Evolutionary conservation across 139 green algal species (phyloP).

Genomic region (Coccomyxa sp.): DNA sequence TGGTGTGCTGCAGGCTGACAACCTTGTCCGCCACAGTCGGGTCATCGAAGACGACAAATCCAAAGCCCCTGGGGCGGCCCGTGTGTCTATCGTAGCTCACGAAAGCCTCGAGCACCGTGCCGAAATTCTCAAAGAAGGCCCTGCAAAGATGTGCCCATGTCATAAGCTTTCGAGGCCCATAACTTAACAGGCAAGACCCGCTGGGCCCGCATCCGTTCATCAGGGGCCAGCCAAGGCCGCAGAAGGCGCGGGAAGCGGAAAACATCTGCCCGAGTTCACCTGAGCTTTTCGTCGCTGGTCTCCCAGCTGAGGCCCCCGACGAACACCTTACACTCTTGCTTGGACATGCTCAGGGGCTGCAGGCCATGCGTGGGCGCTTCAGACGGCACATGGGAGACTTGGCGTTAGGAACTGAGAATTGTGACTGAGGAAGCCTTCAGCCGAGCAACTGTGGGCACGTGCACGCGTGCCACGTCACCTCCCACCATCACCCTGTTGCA

Average conservation of each 20-base stretch:
- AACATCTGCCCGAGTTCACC: not conserved
- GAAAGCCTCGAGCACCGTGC: conserved; percentile 74
- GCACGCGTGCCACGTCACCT: no score
- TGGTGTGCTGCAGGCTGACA: conserved; percentile 79
- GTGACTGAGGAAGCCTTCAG: no score
- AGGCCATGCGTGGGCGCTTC: no score
- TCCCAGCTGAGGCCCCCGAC: conserved; percentile 83
- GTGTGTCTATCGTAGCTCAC: conserved; percentile 86
- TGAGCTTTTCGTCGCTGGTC: conserved; percentile 37
- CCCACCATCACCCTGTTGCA: no score
- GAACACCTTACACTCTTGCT: conserved; percentile 67
- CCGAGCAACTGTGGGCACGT: no score
- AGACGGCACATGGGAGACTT: no score
- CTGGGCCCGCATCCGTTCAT: no score
- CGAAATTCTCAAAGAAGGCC: conserved; percentile 88
- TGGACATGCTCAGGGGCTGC: no score
- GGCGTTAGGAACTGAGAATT: no score
- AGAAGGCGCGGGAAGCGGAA: not conserved
- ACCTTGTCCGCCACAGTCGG: conserved; percentile 87
- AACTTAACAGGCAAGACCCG: no score
- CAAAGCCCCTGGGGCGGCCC: conserved; percentile 82
- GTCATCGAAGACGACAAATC: conserved; percentile 90
- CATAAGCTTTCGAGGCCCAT: no score
- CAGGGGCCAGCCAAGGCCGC: not conserved
- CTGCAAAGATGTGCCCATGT: conserved; percentile 9